phyloP scores from a whole-genome alignment of 495 filamentous ascomycete species.

The Diplogelasinospora grovesii region DNA sequence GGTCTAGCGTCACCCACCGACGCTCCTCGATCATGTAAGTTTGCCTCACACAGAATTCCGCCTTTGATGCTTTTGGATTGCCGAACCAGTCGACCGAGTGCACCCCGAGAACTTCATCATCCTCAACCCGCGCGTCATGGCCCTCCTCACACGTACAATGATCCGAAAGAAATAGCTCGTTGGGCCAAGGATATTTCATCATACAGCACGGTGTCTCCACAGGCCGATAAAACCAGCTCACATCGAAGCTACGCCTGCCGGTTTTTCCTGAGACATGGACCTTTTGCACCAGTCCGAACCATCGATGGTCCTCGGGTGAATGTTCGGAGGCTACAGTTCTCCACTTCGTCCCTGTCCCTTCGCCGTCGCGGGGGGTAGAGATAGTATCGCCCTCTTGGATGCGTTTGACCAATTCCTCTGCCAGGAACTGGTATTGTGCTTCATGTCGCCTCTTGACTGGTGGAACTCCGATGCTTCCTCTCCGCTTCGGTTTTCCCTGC shows the following conservation, averaged over 20 bases:
- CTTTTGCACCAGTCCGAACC: slow-evolving; percentile 62
- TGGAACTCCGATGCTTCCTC: background rate
- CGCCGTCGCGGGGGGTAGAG: slow-evolving; percentile 34
- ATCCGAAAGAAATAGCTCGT: slow-evolving; percentile 71
- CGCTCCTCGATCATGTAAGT: slow-evolving; percentile 49
- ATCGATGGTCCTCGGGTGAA: slow-evolving; percentile 37
- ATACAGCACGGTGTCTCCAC: slow-evolving; percentile 58
- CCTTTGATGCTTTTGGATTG: slow-evolving; percentile 29
- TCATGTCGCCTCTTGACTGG: no score
- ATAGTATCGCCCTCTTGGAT: slow-evolving; percentile 36
- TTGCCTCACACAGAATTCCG: slow-evolving; percentile 60
- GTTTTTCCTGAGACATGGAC: slow-evolving; percentile 27
- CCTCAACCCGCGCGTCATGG: slow-evolving; percentile 31
- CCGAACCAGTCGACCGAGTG: slow-evolving; percentile 51
- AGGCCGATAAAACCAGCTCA: slow-evolving; percentile 67
- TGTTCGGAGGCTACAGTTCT: slow-evolving; percentile 33
- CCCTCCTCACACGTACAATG: slow-evolving; percentile 61
- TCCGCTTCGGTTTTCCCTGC: no score
- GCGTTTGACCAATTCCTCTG: slow-evolving; percentile 3
- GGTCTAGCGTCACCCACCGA: slow-evolving; percentile 45
- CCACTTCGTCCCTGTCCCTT: slow-evolving; percentile 48
- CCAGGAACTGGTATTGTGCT: background rate
- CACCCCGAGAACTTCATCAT: slow-evolving; percentile 45
- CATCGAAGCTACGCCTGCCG: slow-evolving; percentile 42
- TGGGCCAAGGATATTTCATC: slow-evolving; percentile 57